Evolutionary conservation across 306 rosid genomes (phyloP), one percentile per base, ranked within the genome.

Genomic region (Oemleria cerasiformis): DNA sequence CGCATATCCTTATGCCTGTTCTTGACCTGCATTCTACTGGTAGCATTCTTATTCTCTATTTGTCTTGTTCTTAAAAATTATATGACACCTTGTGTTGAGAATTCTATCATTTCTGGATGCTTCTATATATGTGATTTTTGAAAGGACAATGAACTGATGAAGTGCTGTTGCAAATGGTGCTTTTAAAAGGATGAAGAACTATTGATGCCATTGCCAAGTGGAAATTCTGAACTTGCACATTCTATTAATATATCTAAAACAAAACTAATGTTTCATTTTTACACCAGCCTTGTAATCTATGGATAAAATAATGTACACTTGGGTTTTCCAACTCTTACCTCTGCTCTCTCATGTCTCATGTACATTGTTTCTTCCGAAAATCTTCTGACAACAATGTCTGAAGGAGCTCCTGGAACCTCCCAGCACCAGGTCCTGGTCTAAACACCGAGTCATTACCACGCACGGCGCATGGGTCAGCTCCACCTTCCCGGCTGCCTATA

Each of bases 351-450:
- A 91, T 63, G 75, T 72, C 65, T 91, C 92, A 91, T 66, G 75
- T 74, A 81, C 98, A 94, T 70, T 85, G 95, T 75, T 84, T 86
- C 62, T 83, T 82, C 69, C 39, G 72, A 74, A 60, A 82, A n/a
- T 91, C 95, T 59, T 91, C 88, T 14, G 95, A 87, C 65, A 84
- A 73, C 66, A 94, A 67, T 7, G 79, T 76, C 56, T 68, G 88
- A 80, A 95, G 72, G 64, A 94, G 83, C 70, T 80, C 84, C 7
- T 42, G 77, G 68, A 94, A 74, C 86, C 96, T 88, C 79, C 79
- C 75, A 21, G 95, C 96, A 68, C 97, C 96, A 8, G 83, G 87
- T 55, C 99, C 96, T 43, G 97, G 89, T 65, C 75, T 78, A 61
- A 94, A 86, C 63, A 86, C 86, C 0, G 96, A 79, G 63, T 85